Conservation (phyloP, 306 rosid genomes). For the Potentilla sterilis region DNA sequence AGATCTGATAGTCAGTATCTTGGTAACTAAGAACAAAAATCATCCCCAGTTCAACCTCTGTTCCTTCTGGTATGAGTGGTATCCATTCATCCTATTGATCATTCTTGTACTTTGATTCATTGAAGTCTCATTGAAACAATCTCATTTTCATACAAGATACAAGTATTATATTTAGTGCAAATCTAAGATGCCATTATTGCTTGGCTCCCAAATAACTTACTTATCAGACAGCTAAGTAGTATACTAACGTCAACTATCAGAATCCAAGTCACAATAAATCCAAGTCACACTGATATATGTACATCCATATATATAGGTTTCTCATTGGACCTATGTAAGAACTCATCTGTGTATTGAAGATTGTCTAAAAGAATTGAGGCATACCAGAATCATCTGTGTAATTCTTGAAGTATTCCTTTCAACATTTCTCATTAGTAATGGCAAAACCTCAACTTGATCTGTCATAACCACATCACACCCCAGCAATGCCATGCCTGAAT, state of each 20-base stretch:
- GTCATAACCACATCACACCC: constrained; percentile 84
- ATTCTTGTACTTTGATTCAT: neutral
- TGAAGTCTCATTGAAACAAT: too few species aligned
- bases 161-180: too few species aligned
- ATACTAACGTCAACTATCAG: neutral
- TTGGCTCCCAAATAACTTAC: constrained; percentile 4
- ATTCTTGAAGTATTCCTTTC: constrained; percentile 87
- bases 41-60: neutral
- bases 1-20: neutral
- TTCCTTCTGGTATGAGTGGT: constrained; percentile 1
- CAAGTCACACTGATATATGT: neutral
- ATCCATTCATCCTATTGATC: neutral
- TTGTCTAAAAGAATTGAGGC: constrained; percentile 19
- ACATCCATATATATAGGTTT: neutral
- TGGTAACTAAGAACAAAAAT: neutral
- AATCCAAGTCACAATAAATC: too few species aligned
- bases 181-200: constrained; percentile 10
- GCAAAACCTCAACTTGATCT: constrained; percentile 88
- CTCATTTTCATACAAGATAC: too few species aligned
- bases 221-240: neutral
- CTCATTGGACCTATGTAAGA: neutral
- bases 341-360: constrained; percentile 11
- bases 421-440: constrained; percentile 68
- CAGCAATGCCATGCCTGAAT: constrained; percentile 88
- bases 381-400: constrained; percentile 66